Percentiles rank a stretch among this genome's conserved stretches.
phyloP scores from a whole-genome alignment of 2,329 filamentous ascomycete species.

The Fusarium fujikuroi region DNA sequence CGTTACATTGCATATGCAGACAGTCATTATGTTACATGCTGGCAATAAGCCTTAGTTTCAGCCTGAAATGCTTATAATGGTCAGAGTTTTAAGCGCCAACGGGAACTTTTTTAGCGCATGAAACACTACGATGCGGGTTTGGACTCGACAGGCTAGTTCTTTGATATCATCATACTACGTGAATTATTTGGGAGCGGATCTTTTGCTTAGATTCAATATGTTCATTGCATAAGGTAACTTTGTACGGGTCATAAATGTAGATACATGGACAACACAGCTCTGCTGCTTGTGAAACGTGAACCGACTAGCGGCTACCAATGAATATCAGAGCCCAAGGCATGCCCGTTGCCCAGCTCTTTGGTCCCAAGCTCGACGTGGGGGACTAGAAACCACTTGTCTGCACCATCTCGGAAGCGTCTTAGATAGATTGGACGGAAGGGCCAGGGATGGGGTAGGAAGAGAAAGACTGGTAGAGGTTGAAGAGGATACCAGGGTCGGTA shows the following conservation, averaged over 20 bases:
- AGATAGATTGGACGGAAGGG: slow-evolving; percentile 34
- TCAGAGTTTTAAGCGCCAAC: background rate
- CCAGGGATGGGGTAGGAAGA: slow-evolving; percentile 49
- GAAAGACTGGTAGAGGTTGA: slow-evolving; percentile 49
- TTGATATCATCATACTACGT: background rate
- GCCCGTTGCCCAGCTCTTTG: slow-evolving; percentile 3
- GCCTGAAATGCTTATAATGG: background rate
- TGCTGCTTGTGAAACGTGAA: slow-evolving; percentile 16
- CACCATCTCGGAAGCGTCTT: background rate
- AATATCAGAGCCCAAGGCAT: slow-evolving; percentile 3
- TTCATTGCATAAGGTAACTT: background rate
- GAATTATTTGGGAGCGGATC: background rate
- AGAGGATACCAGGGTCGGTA: slow-evolving; percentile 49
- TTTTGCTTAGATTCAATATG: background rate
- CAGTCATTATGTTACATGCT: background rate
- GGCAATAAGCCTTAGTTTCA: background rate
- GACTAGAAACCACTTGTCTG: slow-evolving; percentile 8
- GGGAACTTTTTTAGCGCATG: background rate
- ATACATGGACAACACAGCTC: slow-evolving; percentile 30
- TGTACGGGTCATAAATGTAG: slow-evolving; percentile 23
- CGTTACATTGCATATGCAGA: background rate
- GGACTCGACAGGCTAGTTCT: background rate
- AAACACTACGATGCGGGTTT: background rate
- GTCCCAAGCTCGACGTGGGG: background rate
- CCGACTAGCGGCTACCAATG: slow-evolving; percentile 27